Evolutionary conservation across 2,329 filamentous ascomycete genomes (phyloP), one percentile per base, ranked within the genome.

Genomic region (Cytospora leucostoma): DNA sequence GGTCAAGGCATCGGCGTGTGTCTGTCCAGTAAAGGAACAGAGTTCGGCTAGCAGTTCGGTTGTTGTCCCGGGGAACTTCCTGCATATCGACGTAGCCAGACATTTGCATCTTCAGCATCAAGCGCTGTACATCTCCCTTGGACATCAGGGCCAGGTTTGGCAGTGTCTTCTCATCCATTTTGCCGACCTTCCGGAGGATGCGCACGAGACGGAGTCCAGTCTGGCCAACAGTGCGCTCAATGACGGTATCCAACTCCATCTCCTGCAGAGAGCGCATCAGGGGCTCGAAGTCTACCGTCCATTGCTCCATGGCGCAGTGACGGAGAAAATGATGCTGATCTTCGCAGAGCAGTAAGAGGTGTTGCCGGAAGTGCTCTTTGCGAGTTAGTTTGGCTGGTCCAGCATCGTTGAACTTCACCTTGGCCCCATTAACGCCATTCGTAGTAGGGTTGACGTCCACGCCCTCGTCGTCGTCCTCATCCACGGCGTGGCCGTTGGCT

Each of bases 1-100:
- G 84, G 21, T 84, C 82, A 56, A 88, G 80, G 7, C 90, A 88
- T 54, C 90, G 85, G 53, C 92, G 86, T 12, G 84, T 80, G 72
- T 98, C 93, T 75, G 92, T 96, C 80, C 88, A 97, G 88, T 93
- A 97, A 62, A 98, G 85, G 74, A 93, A 98, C 32, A 97, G 84
- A 0, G 93, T 96, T 59, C 92, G 87, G 66, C 88, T 91, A 0
- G 93, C 91, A 70, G 90, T 85, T 38, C 93, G 88, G 66, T 88
- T 89, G 68, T 89, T 89, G 71, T 98, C 94, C 68, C 91, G 91
- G 0, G 95, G 95, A 0, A 99, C 89, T 78, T 99, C 95, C 74
- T 99, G 95, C 7, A 96, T 86, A 68, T 98, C 92, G 13, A 97
- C 87, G 65, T 95, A 88, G 2, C 95, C 94, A 19, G 88, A 87